Conservation (phyloP, 805 yeast genomes). For the Scheffersomyces spartinae region DNA sequence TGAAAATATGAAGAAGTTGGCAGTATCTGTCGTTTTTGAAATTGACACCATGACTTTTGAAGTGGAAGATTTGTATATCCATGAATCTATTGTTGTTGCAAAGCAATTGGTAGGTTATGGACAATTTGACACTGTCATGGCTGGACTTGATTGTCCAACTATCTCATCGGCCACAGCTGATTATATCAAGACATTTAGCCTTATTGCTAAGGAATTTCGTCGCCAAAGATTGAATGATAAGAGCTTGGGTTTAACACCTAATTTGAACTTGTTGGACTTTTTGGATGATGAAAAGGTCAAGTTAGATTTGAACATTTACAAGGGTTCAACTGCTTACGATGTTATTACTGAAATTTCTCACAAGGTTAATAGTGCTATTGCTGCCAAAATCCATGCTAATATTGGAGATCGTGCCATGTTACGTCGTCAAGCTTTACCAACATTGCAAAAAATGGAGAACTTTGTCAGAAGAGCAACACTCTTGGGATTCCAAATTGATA, state of each 20-base stretch:
- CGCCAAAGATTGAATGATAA: constrained; percentile 51
- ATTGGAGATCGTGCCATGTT: constrained; percentile 75
- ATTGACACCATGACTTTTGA: constrained; percentile 64
- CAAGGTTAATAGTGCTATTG: constrained; percentile 77
- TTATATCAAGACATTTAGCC: constrained; percentile 50
- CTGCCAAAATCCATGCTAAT: constrained; percentile 62
- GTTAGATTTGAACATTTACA: constrained; percentile 62
- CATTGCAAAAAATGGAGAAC: constrained; percentile 66
- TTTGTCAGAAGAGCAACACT: constrained; percentile 61
- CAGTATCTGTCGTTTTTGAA: constrained; percentile 70
- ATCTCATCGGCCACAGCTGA: constrained; percentile 49
- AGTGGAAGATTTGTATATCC: constrained; percentile 66
- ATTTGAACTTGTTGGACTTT: constrained; percentile 61
- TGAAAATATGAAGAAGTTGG: constrained; percentile 47
- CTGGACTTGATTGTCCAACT: constrained; percentile 8
- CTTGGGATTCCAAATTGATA: constrained; percentile 60
- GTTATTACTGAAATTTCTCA: constrained; percentile 67
- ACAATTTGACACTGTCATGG: constrained; percentile 42
- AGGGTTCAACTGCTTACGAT: constrained; percentile 41
- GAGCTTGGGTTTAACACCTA: constrained; percentile 35
- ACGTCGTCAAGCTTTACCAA: constrained; percentile 81
- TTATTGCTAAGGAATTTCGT: constrained; percentile 59
- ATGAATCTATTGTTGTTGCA: constrained; percentile 61
- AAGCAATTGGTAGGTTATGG: constrained; percentile 42
- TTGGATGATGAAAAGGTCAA: constrained; percentile 78